Evolutionary conservation across 345 rosid species (phyloP).

Genomic region (Litchi chinensis): DNA sequence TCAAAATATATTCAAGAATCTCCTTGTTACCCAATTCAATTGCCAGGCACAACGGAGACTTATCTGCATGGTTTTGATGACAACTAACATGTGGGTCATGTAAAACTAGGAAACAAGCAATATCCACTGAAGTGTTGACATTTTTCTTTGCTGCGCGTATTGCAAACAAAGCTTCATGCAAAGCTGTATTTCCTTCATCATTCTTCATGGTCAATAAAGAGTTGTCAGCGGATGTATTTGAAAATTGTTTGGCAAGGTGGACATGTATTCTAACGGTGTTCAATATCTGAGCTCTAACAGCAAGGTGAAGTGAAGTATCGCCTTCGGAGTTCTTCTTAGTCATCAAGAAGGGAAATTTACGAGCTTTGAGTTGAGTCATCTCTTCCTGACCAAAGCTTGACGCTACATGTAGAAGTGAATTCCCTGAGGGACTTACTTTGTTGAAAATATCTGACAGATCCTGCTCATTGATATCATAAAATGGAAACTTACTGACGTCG

Average conservation of each 20-base stretch:
- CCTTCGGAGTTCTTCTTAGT: slow-evolving; percentile 15
- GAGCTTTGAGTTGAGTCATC: background rate
- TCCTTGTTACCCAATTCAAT: background rate
- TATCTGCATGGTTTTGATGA: background rate
- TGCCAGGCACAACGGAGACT: slow-evolving; percentile 14
- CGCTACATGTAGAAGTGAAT: slow-evolving; percentile 16
- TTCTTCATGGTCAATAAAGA: slow-evolving; percentile 22
- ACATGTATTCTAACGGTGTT: slow-evolving; percentile 9
- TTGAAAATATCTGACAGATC: background rate
- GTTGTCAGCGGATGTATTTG: background rate
- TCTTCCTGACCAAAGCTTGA: background rate
- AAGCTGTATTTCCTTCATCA: slow-evolving; percentile 31
- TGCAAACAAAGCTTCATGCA: slow-evolving; percentile 24
- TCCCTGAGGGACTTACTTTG: background rate
- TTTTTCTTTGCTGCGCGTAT: background rate
- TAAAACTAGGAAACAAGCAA: background rate
- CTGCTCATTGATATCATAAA: background rate
- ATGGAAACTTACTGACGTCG: background rate
- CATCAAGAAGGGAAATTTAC: background rate
- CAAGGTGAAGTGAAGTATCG: slow-evolving; percentile 31
- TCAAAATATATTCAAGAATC: background rate
- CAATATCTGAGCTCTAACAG: slow-evolving; percentile 22
- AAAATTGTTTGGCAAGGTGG: background rate
- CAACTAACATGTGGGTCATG: background rate
- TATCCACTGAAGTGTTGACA: background rate